Percentiles rank a stretch among this genome's conserved stretches.
phyloP scores from a whole-genome alignment of 805 yeast species.

The Metschnikowia kofuensis region DNA sequence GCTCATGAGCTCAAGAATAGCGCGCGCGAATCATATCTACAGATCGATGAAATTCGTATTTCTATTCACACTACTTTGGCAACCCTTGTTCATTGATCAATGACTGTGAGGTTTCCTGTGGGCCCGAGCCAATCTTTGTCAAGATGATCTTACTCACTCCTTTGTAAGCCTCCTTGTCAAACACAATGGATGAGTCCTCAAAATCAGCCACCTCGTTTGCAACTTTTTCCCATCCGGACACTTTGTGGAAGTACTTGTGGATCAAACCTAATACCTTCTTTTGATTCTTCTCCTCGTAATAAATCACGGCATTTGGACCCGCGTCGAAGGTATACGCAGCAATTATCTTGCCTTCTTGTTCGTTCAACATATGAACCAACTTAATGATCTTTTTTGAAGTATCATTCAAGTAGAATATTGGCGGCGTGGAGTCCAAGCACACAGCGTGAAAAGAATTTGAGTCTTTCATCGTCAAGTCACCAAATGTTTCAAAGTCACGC shows the following conservation, averaged over 20 bases:
- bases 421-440: conserved; percentile 94
- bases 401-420: conserved; percentile 57
- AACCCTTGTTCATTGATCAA: conserved; percentile 59
- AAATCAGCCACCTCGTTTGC: conserved; percentile 15
- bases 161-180: conserved; percentile 50
- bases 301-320: conserved; percentile 97
- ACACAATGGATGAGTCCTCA: conserved; percentile 30
- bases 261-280: conserved; percentile 67
- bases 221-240: conserved; percentile 65
- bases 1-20: too few relatives aligned
- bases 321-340: conserved; percentile 99
- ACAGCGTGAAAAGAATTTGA: conserved; percentile 97
- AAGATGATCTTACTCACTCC: conserved; percentile 84
- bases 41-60: too few relatives aligned
- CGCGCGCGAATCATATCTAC: conserved; percentile 1
- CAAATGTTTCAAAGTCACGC: conserved; percentile 80
- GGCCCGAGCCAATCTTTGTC: conserved; percentile 88
- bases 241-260: conserved; percentile 53
- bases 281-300: conserved; percentile 79
- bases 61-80: conserved; percentile 41
- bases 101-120: conserved; percentile 55
- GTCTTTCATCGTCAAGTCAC: conserved; percentile 90
- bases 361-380: conserved; percentile 64
- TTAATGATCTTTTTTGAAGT: conserved; percentile 21
- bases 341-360: conserved; percentile 57